A percentile compares a stretch with the other conserved stretches of the same genome.
phyloP scores from a whole-genome alignment of 2,329 filamentous ascomycete genomes.

The Calonectria pteridis region DNA sequence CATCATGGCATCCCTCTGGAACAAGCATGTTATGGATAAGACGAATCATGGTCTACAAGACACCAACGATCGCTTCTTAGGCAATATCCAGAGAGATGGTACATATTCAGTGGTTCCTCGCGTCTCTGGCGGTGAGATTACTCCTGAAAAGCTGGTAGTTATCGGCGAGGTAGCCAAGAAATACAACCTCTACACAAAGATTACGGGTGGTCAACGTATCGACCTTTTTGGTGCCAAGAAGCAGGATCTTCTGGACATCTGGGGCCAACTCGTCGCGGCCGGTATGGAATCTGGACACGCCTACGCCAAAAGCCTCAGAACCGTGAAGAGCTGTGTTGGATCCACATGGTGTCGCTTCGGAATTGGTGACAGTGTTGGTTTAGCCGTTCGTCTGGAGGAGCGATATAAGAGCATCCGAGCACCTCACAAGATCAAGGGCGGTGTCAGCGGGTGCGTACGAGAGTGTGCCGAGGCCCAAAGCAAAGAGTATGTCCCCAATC shows the following conservation, averaged over 20 bases:
- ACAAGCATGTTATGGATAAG: slow-evolving; percentile 83
- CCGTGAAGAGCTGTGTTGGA: slow-evolving; percentile 92
- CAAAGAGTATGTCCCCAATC: slow-evolving; percentile 75
- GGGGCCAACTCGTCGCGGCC: slow-evolving; percentile 82
- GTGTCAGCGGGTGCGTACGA: slow-evolving; percentile 90
- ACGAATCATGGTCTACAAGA: slow-evolving; percentile 83
- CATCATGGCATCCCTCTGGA: slow-evolving; percentile 86
- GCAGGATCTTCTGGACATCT: slow-evolving; percentile 86
- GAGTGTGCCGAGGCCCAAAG: slow-evolving; percentile 94
- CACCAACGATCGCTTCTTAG: slow-evolving; percentile 89
- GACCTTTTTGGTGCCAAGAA: slow-evolving; percentile 94
- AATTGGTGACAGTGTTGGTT: slow-evolving; percentile 89
- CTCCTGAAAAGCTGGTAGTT: slow-evolving; percentile 84
- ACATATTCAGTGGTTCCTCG: slow-evolving; percentile 91
- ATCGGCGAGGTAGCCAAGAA: slow-evolving; percentile 89
- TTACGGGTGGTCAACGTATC: slow-evolving; percentile 91
- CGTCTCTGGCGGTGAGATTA: slow-evolving; percentile 88
- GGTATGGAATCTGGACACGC: slow-evolving; percentile 93
- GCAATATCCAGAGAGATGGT: slow-evolving; percentile 91
- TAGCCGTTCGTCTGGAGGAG: slow-evolving; percentile 89
- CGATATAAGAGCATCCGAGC: slow-evolving; percentile 91
- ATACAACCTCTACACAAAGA: slow-evolving; percentile 89
- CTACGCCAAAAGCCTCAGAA: slow-evolving; percentile 89
- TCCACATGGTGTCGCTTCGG: slow-evolving; percentile 93
- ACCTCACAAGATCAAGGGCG: slow-evolving; percentile 92